Evolutionary conservation across 768 basidiomycete genomes (phyloP).

Genomic region (Rossbeevera mucosa): DNA sequence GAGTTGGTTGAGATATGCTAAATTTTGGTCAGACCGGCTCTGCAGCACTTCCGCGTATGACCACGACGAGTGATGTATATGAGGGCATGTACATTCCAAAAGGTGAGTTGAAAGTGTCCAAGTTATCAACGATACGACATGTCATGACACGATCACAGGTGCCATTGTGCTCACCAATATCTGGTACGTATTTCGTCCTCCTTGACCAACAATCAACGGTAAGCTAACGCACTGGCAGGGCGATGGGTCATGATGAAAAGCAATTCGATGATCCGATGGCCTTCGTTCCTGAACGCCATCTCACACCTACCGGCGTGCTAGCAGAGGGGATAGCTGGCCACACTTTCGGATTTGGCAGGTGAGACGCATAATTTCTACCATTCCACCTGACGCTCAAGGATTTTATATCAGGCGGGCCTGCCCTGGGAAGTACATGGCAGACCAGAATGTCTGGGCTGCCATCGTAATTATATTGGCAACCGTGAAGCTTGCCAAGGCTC

Average conservation of each 20-base stretch:
- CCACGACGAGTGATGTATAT: slow-evolving; percentile 21
- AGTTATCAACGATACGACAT: neutral
- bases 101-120: slow-evolving; percentile 11
- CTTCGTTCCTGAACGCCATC: slow-evolving; percentile 57
- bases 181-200: slow-evolving; percentile 15
- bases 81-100: slow-evolving; percentile 29
- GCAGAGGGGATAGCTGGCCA: neutral
- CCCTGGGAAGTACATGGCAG: slow-evolving; percentile 33
- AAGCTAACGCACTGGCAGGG: slow-evolving; percentile 32
- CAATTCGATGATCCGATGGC: slow-evolving; percentile 48
- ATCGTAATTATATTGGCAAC: slow-evolving; percentile 31
- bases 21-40: neutral
- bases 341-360: slow-evolving; percentile 28
- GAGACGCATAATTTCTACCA: neutral
- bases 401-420: slow-evolving; percentile 25
- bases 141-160: slow-evolving; percentile 7
- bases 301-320: slow-evolving; percentile 24
- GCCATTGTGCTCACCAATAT: slow-evolving; percentile 21
- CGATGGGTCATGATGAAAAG: slow-evolving; percentile 45
- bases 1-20: neutral
- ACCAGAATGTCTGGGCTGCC: slow-evolving; percentile 31
- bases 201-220: neutral
- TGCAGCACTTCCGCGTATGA: slow-evolving; percentile 23
- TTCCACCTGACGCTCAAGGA: neutral
- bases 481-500: slow-evolving; percentile 22